Evolutionary conservation across 768 basidiomycete genomes (phyloP).

Genomic region (Macrolepiota dolichaula): DNA sequence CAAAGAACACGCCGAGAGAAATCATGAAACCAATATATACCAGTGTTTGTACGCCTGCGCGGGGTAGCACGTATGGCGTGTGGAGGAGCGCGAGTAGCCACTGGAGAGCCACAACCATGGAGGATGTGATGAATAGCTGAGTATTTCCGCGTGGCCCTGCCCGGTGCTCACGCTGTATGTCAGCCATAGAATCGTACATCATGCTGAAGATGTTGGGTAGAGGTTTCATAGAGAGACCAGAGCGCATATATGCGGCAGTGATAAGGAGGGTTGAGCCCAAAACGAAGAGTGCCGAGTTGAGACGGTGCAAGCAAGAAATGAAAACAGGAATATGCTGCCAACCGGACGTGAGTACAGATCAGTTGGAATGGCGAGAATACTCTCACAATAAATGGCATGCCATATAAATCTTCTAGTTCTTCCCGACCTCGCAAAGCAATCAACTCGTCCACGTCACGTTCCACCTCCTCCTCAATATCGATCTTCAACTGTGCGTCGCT

Average conservation of each 20-base stretch:
- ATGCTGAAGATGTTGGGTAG: conserved; percentile 10
- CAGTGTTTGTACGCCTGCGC: conserved; percentile 72
- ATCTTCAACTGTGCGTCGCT: conserved; percentile 11
- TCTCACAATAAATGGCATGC: conserved; percentile 70
- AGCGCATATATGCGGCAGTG: conserved; percentile 58
- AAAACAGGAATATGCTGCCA: conserved; percentile 69
- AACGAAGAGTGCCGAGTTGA: conserved; percentile 70
- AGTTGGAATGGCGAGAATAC: conserved; percentile 25
- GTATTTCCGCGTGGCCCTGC: conserved; percentile 22
- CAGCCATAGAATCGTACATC: not conserved
- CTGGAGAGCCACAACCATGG: conserved; percentile 45
- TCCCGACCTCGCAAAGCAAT: conserved; percentile 61
- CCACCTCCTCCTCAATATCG: conserved; percentile 38
- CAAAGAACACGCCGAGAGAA: conserved; percentile 67
- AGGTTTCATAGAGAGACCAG: conserved; percentile 31
- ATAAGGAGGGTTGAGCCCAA: conserved; percentile 64
- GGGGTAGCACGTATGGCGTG: conserved; percentile 62
- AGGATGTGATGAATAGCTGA: conserved; percentile 36
- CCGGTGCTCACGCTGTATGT: not conserved
- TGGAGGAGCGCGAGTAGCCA: conserved; percentile 59
- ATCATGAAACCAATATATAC: conserved; percentile 69
- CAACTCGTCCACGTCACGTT: conserved; percentile 65
- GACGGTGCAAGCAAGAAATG: conserved; percentile 70
- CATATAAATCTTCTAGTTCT: conserved; percentile 78
- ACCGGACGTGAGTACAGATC: conserved; percentile 4